A percentile compares a stretch with the other conserved stretches of the same genome.
Evolutionary conservation across 106 monocot species (phyloP).

Genomic region (Acorus calamus): DNA sequence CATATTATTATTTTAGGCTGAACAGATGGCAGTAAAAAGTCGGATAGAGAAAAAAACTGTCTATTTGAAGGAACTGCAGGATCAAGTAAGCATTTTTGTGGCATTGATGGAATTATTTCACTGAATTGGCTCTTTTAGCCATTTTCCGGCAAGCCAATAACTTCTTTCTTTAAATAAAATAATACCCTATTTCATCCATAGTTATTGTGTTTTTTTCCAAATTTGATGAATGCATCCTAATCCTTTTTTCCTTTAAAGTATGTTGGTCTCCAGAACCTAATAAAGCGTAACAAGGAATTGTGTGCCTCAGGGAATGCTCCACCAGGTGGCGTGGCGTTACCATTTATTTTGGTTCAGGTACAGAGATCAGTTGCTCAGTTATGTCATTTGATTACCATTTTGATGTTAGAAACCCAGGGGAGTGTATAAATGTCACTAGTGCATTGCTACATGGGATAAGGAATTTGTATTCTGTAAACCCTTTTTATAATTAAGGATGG

Average conservation of each 20-base stretch:
- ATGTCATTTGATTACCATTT: too few species aligned
- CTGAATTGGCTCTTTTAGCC: too few species aligned
- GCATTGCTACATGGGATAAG: too few species aligned
- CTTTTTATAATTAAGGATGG: too few species aligned
- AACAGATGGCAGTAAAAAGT: constrained; percentile 43
- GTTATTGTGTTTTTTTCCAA: not conserved
- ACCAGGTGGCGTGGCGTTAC: constrained; percentile 80
- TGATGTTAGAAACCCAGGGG: too few species aligned
- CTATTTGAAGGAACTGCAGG: constrained; percentile 76
- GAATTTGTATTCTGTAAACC: too few species aligned
- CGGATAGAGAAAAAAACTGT: constrained; percentile 69
- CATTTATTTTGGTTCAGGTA: constrained; percentile 96
- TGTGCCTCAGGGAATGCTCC: constrained; percentile 67
- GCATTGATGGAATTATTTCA: too few species aligned
- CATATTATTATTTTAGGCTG: constrained; percentile 34
- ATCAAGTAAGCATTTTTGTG: constrained; percentile 44
- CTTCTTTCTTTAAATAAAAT: not conserved
- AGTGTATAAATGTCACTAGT: too few species aligned
- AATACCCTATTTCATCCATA: not conserved
- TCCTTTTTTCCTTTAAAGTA: constrained; percentile 24
- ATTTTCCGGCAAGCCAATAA: not conserved
- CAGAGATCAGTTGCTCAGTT: not conserved
- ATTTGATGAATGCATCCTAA: not conserved
- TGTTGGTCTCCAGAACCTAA: constrained; percentile 64
- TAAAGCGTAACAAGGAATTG: constrained; percentile 68